Evolutionary conservation across 306 rosid genomes (phyloP), one percentile per base, ranked within the genome.

Genomic region (Begonia fuchsioides): DNA sequence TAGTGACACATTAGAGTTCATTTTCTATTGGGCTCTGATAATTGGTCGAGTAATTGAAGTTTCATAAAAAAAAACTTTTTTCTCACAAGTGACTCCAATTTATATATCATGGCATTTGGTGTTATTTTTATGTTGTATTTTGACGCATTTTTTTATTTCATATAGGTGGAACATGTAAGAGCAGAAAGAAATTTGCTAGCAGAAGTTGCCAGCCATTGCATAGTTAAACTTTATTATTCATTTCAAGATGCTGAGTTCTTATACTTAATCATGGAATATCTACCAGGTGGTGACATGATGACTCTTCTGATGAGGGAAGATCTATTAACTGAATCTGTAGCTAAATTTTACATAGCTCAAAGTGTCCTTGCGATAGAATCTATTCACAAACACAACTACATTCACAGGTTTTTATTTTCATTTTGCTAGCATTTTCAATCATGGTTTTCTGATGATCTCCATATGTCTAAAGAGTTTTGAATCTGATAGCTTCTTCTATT

Each of bases 131-230:
- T 26, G 8, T 26, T 26, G 7, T 26, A 5, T 26, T 26, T 26
- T 26, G 35, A 26, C 47, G n/a, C 8, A 47, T 57, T 49, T 15
- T 47, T 53, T 50, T 50, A 5, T 15, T 45, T 48, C 57, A 43
- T 72, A 90, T 72, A 90, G 97, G 97, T 90, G 58, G 97, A 90
- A 71, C 97, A 90, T 54, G 97, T 90, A 62, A 90, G 81, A 71
- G 97, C 97, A 62, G 97, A 90, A 77, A 84, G 97, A 64, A 84
- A 90, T 68, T 84, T 90, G 76, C 68, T 90, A 64, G 97, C 97
- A 5, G 97, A 90, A 79, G 97, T 90, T 58, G 97, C 94, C 58
- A 84, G 94, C 65, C 97, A 90, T 65, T 90, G 84, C 79, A 90
- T 90, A 57, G 97, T 90, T 53, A 90, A 90, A 61, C 97, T 90